These are phyloP conservation scores for Pouteria campechiana DNA, from an alignment of 179 eudicot genomes.

Conservation along the genomic window DNA sequence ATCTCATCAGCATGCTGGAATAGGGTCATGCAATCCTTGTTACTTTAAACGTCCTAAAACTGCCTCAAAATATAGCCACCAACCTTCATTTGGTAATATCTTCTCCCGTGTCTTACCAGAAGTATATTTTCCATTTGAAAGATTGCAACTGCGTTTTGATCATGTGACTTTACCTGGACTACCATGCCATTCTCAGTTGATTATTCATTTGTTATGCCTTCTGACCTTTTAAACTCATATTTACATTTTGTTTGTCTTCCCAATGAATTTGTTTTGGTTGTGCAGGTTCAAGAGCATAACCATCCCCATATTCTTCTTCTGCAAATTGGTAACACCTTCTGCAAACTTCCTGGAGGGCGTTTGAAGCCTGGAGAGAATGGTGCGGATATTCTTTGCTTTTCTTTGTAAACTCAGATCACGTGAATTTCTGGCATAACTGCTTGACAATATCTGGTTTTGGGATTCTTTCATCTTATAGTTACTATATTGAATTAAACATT, in stretches of 20 bases:
- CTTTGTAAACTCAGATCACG: background rate
- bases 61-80: too few relatives aligned
- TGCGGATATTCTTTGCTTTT: slow-evolving; percentile 7
- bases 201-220: too few relatives aligned
- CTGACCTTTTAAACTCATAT: too few relatives aligned
- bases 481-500: background rate
- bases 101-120: too few relatives aligned
- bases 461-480: background rate
- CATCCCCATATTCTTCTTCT: slow-evolving; percentile 84
- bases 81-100: too few relatives aligned
- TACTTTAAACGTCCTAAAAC: too few relatives aligned
- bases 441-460: background rate
- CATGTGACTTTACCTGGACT: too few relatives aligned
- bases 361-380: slow-evolving; percentile 95
- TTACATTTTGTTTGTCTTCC: background rate
- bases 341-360: slow-evolving; percentile 97
- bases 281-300: slow-evolving; percentile 67
- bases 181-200: too few relatives aligned
- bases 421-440: background rate
- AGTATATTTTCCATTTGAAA: too few relatives aligned
- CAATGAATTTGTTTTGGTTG: background rate
- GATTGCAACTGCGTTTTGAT: too few relatives aligned
- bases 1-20: too few relatives aligned
- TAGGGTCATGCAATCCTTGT: too few relatives aligned
- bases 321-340: slow-evolving; percentile 86